Evolutionary conservation across 2,329 filamentous ascomycete species (phyloP).

Genomic region (Alternaria triticimaculans): DNA sequence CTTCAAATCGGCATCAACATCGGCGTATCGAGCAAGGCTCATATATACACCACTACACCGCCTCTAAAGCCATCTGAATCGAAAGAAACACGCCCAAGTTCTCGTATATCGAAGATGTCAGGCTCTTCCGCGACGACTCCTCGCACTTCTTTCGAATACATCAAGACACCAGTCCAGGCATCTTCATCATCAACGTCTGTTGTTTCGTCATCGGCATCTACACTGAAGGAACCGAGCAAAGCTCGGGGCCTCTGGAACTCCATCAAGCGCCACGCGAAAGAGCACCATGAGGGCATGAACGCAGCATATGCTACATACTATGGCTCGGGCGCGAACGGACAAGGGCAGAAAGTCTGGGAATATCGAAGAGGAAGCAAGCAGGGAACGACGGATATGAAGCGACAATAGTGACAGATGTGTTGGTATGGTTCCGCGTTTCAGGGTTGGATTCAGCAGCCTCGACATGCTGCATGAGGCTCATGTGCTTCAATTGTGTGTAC

Average conservation of each 20-base stretch:
- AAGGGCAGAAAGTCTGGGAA: constrained; percentile 21
- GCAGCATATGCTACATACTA: constrained; percentile 30
- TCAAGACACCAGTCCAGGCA: constrained; percentile 11
- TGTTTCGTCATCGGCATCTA: neutral
- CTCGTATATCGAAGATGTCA: constrained; percentile 4
- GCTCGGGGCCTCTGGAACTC: constrained; percentile 16
- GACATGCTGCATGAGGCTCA: neutral
- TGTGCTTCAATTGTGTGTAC: neutral
- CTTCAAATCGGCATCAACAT: neutral
- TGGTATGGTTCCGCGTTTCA: neutral
- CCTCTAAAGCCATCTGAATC: neutral
- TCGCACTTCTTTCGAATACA: constrained; percentile 23
- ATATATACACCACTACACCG: too few relatives aligned
- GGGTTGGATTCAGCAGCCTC: neutral
- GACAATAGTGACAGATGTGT: neutral
- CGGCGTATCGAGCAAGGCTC: neutral
- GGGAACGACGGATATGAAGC: neutral
- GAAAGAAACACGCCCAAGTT: neutral
- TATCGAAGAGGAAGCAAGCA: constrained; percentile 19
- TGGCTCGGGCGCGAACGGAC: constrained; percentile 12
- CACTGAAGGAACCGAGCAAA: constrained; percentile 7
- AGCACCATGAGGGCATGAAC: constrained; percentile 33
- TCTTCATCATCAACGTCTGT: constrained; percentile 8
- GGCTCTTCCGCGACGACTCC: constrained; percentile 24
- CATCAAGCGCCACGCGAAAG: constrained; percentile 24